Percentiles rank a stretch among this genome's conserved stretches.
Evolutionary conservation across 306 rosid genomes (phyloP).

Genomic region (Trifolium dubium): DNA sequence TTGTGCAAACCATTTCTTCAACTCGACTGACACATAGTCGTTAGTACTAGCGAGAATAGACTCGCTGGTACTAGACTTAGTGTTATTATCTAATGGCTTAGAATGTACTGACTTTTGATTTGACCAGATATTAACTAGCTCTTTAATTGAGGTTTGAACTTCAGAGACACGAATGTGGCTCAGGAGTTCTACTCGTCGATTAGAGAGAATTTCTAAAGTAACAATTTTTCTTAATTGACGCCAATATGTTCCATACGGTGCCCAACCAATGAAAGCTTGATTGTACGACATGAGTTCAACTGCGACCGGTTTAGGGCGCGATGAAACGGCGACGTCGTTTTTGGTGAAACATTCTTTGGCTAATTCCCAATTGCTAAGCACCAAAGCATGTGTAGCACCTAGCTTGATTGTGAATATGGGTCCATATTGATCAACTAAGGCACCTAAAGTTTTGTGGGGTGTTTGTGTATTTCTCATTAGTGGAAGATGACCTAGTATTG

Average conservation of each 20-base stretch:
- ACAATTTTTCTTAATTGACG: constrained; percentile 43
- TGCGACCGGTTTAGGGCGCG: constrained; percentile 30
- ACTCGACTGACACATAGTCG: constrained; percentile 21
- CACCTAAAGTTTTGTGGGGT: constrained; percentile 33
- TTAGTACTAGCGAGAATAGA: not conserved
- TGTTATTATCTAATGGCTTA: not conserved
- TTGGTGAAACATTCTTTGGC: constrained; percentile 49
- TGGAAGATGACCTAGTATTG: constrained; percentile 47
- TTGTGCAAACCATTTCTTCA: constrained; percentile 37
- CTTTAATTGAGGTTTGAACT: constrained; percentile 24
- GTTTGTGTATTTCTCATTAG: constrained; percentile 8
- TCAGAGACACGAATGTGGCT: constrained; percentile 39
- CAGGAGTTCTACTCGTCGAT: constrained; percentile 23
- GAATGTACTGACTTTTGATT: not conserved
- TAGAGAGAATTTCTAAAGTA: constrained; percentile 26
- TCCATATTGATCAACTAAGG: constrained; percentile 43
- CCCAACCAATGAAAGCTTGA: constrained; percentile 34
- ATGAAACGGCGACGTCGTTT: constrained; percentile 5
- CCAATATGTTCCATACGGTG: constrained; percentile 51
- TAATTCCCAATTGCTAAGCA: constrained; percentile 44
- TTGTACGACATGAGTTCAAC: constrained; percentile 32
- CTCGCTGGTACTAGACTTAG: not conserved
- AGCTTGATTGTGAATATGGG: constrained; percentile 44
- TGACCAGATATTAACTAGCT: not conserved
- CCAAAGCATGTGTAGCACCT: constrained; percentile 24